Base-by-base conservation (phyloP, 2,329 filamentous ascomycete species). In the Xylaria hypoxylon region DNA sequence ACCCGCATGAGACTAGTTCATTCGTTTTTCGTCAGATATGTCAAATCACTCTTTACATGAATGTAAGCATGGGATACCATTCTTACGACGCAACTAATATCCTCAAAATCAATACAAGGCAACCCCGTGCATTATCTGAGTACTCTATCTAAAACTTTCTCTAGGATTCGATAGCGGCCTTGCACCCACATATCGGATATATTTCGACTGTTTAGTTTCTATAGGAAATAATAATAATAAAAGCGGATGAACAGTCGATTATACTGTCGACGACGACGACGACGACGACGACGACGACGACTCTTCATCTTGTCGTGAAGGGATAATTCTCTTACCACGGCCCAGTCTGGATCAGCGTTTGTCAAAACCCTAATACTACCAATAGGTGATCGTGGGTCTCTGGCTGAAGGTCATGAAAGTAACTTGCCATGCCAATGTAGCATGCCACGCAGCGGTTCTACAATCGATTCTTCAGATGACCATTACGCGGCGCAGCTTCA, bases 1-100 rank as follows among this genome's bases (percentile, higher is more conserved):
- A 81, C 51, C 40, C 35, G 7, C 38, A 57, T 55, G 22, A 61
- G 68, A 60, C 52, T 33, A 65, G 65, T 64, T 56, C 44, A 52
- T 62, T 62, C n/a, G 42, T 28, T 44, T 19, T 42, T 31, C 22
- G 31, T 26, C 38, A 24, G 42, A 57, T 31, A 62, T 52, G 42
- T 33, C 47, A 65, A 38, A 69, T 40, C 47, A 57, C 22, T 33
- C 38, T 38, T 44, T 19, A 38, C 33, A 64, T 58, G 50, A 19
- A 59, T 48, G 40, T 33, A 17, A 40, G 51, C 59, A 47, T 53
- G 45, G 40, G 15, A 31, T 31, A 42, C 26, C 26, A 17, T 61
- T 42, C 26, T 50, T 50, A 19, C 11, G 4, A 24, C 35, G 51
- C 24, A 22, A 22, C 45, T 35, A 57, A 35, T 53, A 47, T 19